Evolutionary conservation across 352 stramenopile species (phyloP).

Genomic region (Globisporangium parvum): DNA sequence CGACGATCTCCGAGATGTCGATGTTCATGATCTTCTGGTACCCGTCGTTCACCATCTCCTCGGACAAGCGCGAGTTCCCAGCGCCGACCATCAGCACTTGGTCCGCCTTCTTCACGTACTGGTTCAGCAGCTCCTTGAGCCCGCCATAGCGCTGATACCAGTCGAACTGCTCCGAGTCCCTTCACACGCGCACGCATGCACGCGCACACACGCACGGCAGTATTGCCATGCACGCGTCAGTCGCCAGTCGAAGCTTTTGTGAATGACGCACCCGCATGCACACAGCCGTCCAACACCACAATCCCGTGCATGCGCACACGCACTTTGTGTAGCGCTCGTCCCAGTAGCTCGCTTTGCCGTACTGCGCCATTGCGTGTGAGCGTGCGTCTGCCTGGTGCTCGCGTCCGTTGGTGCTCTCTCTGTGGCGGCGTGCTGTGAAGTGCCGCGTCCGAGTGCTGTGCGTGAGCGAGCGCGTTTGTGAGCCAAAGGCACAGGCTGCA

Average conservation of each 20-base stretch:
- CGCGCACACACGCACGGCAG: not conserved
- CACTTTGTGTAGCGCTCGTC: conserved; percentile 94
- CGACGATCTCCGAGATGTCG: conserved; percentile 91
- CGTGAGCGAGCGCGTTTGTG: no score
- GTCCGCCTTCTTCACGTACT: conserved; percentile 94
- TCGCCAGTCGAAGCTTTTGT: no score
- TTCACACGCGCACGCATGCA: conserved; percentile 13
- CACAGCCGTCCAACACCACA: not conserved
- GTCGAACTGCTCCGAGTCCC: conserved; percentile 92
- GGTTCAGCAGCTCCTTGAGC: conserved; percentile 83
- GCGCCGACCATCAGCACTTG: conserved; percentile 90
- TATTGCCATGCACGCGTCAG: not conserved
- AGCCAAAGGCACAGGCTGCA: not conserved
- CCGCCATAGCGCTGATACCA: conserved; percentile 93
- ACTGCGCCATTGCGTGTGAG: conserved; percentile 69
- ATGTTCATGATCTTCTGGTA: conserved; percentile 95
- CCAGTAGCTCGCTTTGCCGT: conserved; percentile 93
- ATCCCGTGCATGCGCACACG: conserved; percentile 10
- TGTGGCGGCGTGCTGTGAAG: conserved; percentile 2
- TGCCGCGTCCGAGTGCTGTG: conserved; percentile 6
- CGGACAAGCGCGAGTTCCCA: conserved; percentile 92
- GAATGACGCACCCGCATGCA: not conserved
- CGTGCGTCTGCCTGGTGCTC: not conserved
- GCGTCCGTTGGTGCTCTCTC: not conserved
- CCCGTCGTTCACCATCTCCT: conserved; percentile 95